Percentiles rank a stretch among this genome's conserved stretches.
These are phyloP conservation scores for Auricularia sp. DNA, from an alignment of 768 basidiomycete genomes.

Conservation along the genomic window DNA sequence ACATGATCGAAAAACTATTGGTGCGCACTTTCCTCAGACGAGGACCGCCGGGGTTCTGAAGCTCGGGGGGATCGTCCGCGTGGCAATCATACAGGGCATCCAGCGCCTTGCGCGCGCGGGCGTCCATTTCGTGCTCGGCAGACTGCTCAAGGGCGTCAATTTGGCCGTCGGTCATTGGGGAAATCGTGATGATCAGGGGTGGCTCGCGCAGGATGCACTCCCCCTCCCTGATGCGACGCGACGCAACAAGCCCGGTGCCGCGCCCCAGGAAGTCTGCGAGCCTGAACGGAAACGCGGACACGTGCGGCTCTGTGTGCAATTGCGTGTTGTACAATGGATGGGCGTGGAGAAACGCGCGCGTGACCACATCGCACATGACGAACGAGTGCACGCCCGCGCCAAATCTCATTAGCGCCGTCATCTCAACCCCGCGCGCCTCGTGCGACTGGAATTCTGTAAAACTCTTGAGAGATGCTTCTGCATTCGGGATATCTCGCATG, in stretches of 20 bases:
- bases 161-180: too few relatives aligned
- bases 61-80: not conserved
- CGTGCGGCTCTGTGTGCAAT: not conserved
- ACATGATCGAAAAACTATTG: not conserved
- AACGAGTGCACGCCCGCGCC: not conserved
- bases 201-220: conserved; percentile 16
- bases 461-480: too few relatives aligned
- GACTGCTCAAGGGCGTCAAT: not conserved
- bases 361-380: not conserved
- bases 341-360: not conserved
- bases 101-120: not conserved
- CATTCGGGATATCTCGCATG: too few relatives aligned
- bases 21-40: not conserved
- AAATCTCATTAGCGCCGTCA: too few relatives aligned
- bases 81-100: not conserved
- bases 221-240: conserved; percentile 32
- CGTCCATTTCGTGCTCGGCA: not conserved
- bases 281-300: not conserved
- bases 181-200: conserved; percentile 16
- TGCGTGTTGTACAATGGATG: not conserved
- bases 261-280: conserved; percentile 43
- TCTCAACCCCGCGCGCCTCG: too few relatives aligned
- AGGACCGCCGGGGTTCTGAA: not conserved
- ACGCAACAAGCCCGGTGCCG: conserved; percentile 46
- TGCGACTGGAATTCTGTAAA: too few relatives aligned